Base-by-base conservation (phyloP, 2,329 filamentous ascomycete genomes). In the Trichoderma koningii region DNA sequence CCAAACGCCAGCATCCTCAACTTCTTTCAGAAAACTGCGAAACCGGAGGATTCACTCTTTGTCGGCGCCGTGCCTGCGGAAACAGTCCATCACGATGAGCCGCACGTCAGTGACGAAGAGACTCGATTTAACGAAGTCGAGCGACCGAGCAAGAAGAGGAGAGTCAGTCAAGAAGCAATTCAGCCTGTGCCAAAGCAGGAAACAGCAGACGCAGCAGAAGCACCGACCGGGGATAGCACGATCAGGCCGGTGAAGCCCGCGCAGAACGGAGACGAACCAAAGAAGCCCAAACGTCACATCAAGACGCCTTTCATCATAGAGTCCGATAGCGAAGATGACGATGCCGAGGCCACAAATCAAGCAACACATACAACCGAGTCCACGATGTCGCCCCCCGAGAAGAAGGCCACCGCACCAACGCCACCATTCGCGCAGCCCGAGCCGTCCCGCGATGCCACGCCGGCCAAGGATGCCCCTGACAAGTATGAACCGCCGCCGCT, bases 21-120 rank as follows among this genome's bases (percentile, higher is more conserved):
- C 68, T 93, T 92, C 75, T 93, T 93, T 73, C 87, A 90, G 71
- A 92, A 91, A 72, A 81, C 85, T 0, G 83, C 86, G 45, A 83
- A 84, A 60, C 78, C 83, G 64, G 82, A 89, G 67, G 79, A 87
- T 64, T 79, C 81, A 21, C 81, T 90, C 10, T 89, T 91, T 69
- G 75, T 81, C 0, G 76, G 74, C n/a, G 68, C 72, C 1, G 70
- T 69, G 9, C n/a, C 63, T 14, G 63, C 66, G 9, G 15, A 61
- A 19, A 63, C 66, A n/a, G 42, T 60, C 14, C 66, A 67, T 12
- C 69, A 76, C 15, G 70, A 72, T n/a, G 70, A 76, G 55, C 52
- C 74, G 6, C 73, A 76, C 59, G 56, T 63, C 61, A 69, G 67
- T 55, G 70, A 75, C 64, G 70, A 74, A 42, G 55, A 69, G 10